Percentiles rank a stretch among this genome's conserved stretches.
These are phyloP conservation scores for Talaromyces verruculosus DNA, from an alignment of 2,329 filamentous ascomycete genomes.

Conservation along the genomic window DNA sequence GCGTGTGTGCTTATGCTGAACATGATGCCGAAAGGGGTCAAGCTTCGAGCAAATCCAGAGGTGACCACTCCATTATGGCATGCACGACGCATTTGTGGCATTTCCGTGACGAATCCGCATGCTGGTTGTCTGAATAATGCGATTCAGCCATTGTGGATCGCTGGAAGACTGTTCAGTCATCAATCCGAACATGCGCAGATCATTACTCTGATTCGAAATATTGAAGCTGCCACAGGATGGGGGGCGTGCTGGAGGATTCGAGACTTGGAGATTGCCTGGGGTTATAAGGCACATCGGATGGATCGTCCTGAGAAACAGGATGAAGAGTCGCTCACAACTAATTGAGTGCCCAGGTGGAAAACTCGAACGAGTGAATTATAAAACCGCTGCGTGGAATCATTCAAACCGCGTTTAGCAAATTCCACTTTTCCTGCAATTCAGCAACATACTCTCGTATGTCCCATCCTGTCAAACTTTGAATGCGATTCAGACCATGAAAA, in stretches of 20 bases:
- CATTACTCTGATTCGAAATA: conserved; percentile 47
- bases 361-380: no score
- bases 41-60: conserved; percentile 23
- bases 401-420: conserved; percentile 2
- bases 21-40: conserved; percentile 41
- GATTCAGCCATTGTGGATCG: conserved; percentile 59
- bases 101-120: conserved; percentile 57
- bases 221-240: conserved; percentile 57
- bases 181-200: conserved; percentile 40
- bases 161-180: conserved; percentile 56
- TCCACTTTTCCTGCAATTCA: conserved; percentile 28
- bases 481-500: conserved; percentile 40
- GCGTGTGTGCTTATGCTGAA: conserved; percentile 55
- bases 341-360: no score
- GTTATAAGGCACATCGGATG: conserved; percentile 26
- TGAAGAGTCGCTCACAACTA: neutral
- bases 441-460: conserved; percentile 25
- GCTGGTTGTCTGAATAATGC: conserved; percentile 59
- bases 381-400: no score
- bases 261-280: conserved; percentile 48
- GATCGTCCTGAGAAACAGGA: neutral
- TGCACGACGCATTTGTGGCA: conserved; percentile 56
- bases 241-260: conserved; percentile 54
- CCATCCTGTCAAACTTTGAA: conserved; percentile 48
- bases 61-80: conserved; percentile 55